Percentiles rank a stretch among this genome's conserved stretches.
Conservation (phyloP, 768 basidiomycete genomes). For the Hypholoma fasciculare region DNA sequence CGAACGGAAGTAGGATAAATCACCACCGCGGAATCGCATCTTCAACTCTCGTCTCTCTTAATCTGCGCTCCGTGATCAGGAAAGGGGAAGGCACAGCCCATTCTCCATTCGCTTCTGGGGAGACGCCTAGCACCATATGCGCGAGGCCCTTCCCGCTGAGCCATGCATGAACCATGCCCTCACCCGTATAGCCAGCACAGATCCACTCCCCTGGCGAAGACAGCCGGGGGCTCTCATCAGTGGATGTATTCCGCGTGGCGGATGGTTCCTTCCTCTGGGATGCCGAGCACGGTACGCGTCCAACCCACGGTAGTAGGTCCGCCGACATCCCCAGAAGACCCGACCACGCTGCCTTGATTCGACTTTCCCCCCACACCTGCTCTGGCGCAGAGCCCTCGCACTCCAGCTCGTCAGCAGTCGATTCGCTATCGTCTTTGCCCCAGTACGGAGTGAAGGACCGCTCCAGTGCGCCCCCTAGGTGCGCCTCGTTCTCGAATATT, state of each 20-base stretch:
- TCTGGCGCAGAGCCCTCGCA: constrained; percentile 1
- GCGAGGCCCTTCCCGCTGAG: not conserved
- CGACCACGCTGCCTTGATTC: constrained; percentile 60
- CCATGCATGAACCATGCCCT: constrained; percentile 9
- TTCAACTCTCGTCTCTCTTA: constrained; percentile 44
- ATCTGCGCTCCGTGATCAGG: constrained; percentile 47
- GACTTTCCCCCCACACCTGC: constrained; percentile 34
- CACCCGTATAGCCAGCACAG: constrained; percentile 15
- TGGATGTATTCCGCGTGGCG: not conserved
- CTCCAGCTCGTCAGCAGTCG: constrained; percentile 22
- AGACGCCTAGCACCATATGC: constrained; percentile 43
- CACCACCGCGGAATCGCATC: constrained; percentile 11
- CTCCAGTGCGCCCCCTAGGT: constrained; percentile 43
- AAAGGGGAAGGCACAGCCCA: constrained; percentile 51
- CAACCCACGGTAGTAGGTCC: constrained; percentile 71
- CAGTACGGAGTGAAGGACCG: constrained; percentile 45
- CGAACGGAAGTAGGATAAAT: not conserved
- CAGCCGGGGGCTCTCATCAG: constrained; percentile 2
- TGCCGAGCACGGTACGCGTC: constrained; percentile 53
- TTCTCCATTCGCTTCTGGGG: constrained; percentile 14
- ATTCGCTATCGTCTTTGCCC: constrained; percentile 17
- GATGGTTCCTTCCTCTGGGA: constrained; percentile 37
- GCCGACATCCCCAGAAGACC: constrained; percentile 64
- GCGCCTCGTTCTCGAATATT: constrained; percentile 26
- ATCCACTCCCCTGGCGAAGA: constrained; percentile 57